Conservation (phyloP, 768 basidiomycete species). For the Suillus brevipes region DNA sequence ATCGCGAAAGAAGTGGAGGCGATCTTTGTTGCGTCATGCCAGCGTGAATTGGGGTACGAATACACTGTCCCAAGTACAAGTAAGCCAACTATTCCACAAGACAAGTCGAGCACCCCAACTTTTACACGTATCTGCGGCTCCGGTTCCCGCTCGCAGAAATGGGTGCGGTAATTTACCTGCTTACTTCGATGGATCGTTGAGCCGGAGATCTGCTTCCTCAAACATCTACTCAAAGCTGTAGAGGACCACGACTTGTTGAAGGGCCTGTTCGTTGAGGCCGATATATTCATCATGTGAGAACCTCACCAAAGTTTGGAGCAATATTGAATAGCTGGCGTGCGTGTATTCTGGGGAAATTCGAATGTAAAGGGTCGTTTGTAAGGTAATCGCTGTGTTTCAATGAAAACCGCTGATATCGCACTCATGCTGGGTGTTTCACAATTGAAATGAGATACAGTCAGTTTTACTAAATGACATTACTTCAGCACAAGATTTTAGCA, state of each 20-base stretch:
- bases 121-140: conserved; percentile 71
- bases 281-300: conserved; percentile 84
- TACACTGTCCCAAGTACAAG: conserved; percentile 65
- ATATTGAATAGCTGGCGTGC: conserved; percentile 77
- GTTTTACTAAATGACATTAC: too few species aligned
- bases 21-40: too few species aligned
- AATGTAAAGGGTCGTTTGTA: conserved; percentile 4
- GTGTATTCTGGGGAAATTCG: conserved; percentile 68
- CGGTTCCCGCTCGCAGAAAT: conserved; percentile 73
- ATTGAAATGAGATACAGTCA: too few species aligned
- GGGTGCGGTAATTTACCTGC: conserved; percentile 61
- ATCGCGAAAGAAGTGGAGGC: too few species aligned
- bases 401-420: background rate
- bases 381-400: background rate
- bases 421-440: background rate
- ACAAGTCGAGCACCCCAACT: too few species aligned
- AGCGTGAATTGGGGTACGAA: too few species aligned
- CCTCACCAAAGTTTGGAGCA: conserved; percentile 81
- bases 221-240: conserved; percentile 45
- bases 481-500: too few species aligned
- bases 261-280: conserved; percentile 90
- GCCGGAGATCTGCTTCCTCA: conserved; percentile 86
- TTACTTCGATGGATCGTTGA: conserved; percentile 68
- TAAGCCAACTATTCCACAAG: conserved; percentile 58
- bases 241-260: conserved; percentile 64